phyloP scores from a whole-genome alignment of 2,329 filamentous ascomycete genomes.

The Beauveria pseudobassiana region DNA sequence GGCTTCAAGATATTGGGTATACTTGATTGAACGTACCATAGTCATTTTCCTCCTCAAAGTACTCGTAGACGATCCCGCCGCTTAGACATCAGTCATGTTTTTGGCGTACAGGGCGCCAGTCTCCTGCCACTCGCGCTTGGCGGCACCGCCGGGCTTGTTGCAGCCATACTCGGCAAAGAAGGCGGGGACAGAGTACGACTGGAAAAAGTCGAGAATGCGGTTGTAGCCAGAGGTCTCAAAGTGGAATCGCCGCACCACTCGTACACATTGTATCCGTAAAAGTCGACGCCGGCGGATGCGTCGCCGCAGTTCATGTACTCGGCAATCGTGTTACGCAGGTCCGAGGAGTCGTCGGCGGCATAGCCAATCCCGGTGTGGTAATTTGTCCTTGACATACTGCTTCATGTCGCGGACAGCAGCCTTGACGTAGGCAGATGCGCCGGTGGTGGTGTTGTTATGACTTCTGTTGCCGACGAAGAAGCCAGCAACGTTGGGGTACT shows the following conservation, averaged over 20 bases:
- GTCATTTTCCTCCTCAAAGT: constrained; percentile 83
- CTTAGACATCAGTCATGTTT: constrained; percentile 81
- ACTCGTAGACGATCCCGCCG: constrained; percentile 98
- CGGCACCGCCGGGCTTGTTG: constrained; percentile 57
- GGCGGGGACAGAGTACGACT: constrained; percentile 81
- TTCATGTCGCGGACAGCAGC: constrained; percentile 95
- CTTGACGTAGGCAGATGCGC: constrained; percentile 91
- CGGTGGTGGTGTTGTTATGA: constrained; percentile 81
- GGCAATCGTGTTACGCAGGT: constrained; percentile 74
- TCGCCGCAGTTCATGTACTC: constrained; percentile 89
- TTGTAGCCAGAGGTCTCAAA: constrained; percentile 69
- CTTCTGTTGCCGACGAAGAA: constrained; percentile 99
- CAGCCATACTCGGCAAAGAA: constrained; percentile 99
- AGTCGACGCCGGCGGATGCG: constrained; percentile 66
- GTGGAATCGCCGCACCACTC: constrained; percentile 91
- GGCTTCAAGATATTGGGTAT: background rate
- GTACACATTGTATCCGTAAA: constrained; percentile 99
- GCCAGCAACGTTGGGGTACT: constrained; percentile 86
- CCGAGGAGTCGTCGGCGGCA: constrained; percentile 85
- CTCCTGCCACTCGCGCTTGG: constrained; percentile 75
- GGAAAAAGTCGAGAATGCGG: constrained; percentile 77
- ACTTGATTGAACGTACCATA: constrained; percentile 51
- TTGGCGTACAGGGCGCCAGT: constrained; percentile 71
- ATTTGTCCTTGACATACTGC: constrained; percentile 76
- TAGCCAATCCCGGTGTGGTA: constrained; percentile 90